Evolutionary conservation across 2,329 filamentous ascomycete genomes (phyloP), one percentile per base, ranked within the genome.

Genomic region (Pseudopithomyces chartarum): DNA sequence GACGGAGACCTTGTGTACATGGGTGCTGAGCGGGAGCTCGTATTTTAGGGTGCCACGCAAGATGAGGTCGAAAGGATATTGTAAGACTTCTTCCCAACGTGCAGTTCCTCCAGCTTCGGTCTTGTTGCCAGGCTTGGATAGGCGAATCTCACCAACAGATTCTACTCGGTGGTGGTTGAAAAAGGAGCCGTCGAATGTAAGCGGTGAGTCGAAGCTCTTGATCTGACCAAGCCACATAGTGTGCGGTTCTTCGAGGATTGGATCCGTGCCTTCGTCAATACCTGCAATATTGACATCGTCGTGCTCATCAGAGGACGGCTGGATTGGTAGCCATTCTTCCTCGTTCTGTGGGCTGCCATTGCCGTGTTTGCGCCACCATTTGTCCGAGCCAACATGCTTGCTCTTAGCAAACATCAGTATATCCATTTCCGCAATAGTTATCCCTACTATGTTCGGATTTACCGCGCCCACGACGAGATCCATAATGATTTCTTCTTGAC

Each of bases 361-460:
- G 8, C 68, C 69, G 52, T 78, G 74, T 26, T 78, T 72, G 6
- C 73, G 71, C 76, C 76, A 78, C 73, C 71, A 78, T 42, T 62
- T 68, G 54, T 84, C 82, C 11, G 80, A 81, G n/a, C 91, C 90
- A 12, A 94, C 90, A 71, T 94, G 90, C 58, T 90, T 91, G 57
- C 92, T 97, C 76, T 96, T 97, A 29, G 95, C 95, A 76, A 98
- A 98, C 32, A 99, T 85, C 68, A 96, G 92, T 55, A 98, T 83
- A 72, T 98, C 92, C 70, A 96, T 89, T 45, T 93, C 88, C 61
- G 90, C 88, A 36, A 99, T 87, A 2, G 90, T 90, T 40, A 99
- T 90, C 1, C 92, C 87, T 38, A 98, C 90, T 39, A 97, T 87
- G 66, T 98, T 99, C 1, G 94, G 93, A 72, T 99, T 99, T 66